Evolutionary conservation across 1,284 basidiomycete genomes (phyloP).

Genomic region (Trichosporon ovoides): DNA sequence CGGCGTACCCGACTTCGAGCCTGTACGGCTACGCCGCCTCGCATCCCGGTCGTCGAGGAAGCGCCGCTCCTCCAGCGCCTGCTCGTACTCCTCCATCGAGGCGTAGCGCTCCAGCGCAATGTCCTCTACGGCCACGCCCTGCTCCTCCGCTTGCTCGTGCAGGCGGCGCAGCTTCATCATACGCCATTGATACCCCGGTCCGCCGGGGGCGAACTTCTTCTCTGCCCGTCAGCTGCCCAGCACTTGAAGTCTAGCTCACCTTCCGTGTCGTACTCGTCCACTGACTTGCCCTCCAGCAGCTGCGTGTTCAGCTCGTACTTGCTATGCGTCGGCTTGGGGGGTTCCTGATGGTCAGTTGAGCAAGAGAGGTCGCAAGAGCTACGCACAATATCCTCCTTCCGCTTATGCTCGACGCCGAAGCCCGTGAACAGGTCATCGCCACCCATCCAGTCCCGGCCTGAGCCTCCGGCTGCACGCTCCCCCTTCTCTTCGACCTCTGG

Average conservation of each 20-base stretch:
- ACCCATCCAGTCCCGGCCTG: neutral
- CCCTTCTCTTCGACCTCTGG: constrained; percentile 4
- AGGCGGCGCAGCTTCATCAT: constrained; percentile 93
- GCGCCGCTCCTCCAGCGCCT: constrained; percentile 76
- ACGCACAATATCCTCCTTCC: constrained; percentile 63
- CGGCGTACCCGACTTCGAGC: constrained; percentile 43
- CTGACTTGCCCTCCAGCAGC: constrained; percentile 58
- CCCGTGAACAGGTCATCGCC: constrained; percentile 71
- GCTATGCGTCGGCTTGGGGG: constrained; percentile 9
- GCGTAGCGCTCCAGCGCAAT: constrained; percentile 86
- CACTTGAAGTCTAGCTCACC: constrained; percentile 32
- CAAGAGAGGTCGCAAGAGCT: too few relatives aligned
- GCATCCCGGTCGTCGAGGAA: constrained; percentile 75
- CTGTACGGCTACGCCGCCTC: constrained; percentile 51
- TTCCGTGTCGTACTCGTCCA: constrained; percentile 58
- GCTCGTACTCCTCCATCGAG: constrained; percentile 74
- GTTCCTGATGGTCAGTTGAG: constrained; percentile 6
- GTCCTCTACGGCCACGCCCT: constrained; percentile 67
- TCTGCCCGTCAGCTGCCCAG: constrained; percentile 12
- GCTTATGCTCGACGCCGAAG: constrained; percentile 69
- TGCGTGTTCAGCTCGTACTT: constrained; percentile 75
- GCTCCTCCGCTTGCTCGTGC: constrained; percentile 84
- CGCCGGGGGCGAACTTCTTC: constrained; percentile 64
- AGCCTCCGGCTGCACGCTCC: constrained; percentile 27
- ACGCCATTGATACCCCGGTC: constrained; percentile 89